Evolutionary conservation across 2,329 filamentous ascomycete genomes (phyloP), one percentile per base, ranked within the genome.

Genomic region (Fonsecaea pedrosoi): DNA sequence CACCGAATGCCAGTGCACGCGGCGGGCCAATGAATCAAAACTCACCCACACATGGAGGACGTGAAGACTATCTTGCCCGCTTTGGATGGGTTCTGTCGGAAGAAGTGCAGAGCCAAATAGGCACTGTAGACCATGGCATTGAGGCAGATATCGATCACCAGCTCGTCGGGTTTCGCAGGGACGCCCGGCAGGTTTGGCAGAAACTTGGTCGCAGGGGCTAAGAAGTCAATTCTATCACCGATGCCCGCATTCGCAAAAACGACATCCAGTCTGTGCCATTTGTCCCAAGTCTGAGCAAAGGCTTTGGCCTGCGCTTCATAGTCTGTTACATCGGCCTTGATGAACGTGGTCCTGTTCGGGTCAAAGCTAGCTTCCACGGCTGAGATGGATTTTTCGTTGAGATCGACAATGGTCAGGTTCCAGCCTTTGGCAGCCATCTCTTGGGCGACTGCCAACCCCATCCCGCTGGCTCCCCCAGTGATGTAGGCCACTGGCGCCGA

Each of bases 61-160:
- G 60, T 62, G 50, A 62, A 62, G 5, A 62, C 60, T 55, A 62
- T 62, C 60, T 62, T 62, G 50, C 60, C 60, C 12, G 35, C 60
- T 7, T 62, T 62, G 2, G 50, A 56, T n/a, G 60, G 50, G 32
- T 62, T 62, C 50, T 62, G 50, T 1, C 60, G 50, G 40, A 62
- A 62, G 60, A 55, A 62, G 34, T 62, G 60, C 13, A 62, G n/a
- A 30, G 25, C 60, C 50, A 62, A 53, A 21, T 62, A 62, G 35
- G 60, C 50, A 53, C 50, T 62, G 37, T 62, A 62, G 2, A 62
- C 60, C 60, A 62, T 62, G 35, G 60, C 60, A 34, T 62, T 62
- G n/a, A 62, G 53, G 30, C 60, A 62, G 38, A 62, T 37, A 40
- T 62, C 60, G 53, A 62, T 62, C 9, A 62, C 60, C 21, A 62